Conservation (phyloP, 345 rosid species). For the Rhodamnia argentea region DNA sequence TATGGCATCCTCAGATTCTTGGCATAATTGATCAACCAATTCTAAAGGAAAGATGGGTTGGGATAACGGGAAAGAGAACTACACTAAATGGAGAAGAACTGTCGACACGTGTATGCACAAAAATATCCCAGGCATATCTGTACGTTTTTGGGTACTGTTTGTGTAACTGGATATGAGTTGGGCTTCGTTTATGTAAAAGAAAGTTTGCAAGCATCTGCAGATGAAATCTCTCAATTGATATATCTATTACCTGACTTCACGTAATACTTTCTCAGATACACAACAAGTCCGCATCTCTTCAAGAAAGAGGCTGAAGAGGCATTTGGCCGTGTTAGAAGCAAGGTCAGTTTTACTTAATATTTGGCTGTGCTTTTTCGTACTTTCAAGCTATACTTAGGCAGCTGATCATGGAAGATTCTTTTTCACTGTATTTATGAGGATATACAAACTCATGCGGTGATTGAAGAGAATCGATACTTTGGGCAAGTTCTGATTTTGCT, state of each 20-base stretch:
- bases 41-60: conserved; percentile 87
- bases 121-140: conserved; percentile 79
- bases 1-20: conserved; percentile 48
- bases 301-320: conserved; percentile 71
- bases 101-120: conserved; percentile 56
- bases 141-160: conserved; percentile 25
- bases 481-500: background rate
- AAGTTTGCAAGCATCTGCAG: background rate
- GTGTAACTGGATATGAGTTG: background rate
- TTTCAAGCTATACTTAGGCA: background rate
- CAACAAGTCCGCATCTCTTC: conserved; percentile 95
- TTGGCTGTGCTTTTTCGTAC: background rate
- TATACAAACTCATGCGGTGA: background rate
- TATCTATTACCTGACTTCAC: background rate
- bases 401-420: background rate
- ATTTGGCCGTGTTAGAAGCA: conserved; percentile 66
- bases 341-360: conserved; percentile 28
- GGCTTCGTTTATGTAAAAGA: background rate
- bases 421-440: background rate
- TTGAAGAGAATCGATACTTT: background rate
- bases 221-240: background rate
- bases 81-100: conserved; percentile 66
- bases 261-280: conserved; percentile 44
- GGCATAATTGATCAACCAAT: conserved; percentile 90
- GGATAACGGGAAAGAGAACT: conserved; percentile 66